Base-by-base conservation (phyloP, 2,329 filamentous ascomycete species). In the Coniosporium tulheliwenetii region DNA sequence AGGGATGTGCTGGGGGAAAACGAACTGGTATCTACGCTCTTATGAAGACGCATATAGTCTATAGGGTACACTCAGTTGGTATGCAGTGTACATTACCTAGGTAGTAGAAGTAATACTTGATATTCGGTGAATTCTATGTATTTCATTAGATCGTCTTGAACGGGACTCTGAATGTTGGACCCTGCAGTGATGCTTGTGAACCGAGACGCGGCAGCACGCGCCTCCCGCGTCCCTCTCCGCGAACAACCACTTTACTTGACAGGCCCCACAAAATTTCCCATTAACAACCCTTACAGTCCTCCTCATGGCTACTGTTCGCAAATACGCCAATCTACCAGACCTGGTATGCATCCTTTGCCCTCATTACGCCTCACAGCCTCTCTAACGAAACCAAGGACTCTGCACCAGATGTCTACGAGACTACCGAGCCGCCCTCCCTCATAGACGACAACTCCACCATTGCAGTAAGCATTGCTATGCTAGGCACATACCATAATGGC, bases 321-420 rank as follows among this genome's bases (percentile, higher is more conserved):
- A 49, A 26, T 50, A 48, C 38, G 46, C 45, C 5, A 43, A 39
- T 35, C 39, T 50, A 29, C 48, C 46, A 30, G 47, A 50, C 35
- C 37, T 50, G 8, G 48, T 50, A 44, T 12, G 43, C 19, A 15
- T 10, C 10, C 12, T 10, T 5, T 15, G 14, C 15, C 35, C 15
- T 10, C 3, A 12, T 19, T 33, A 33, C 35, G 5, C 16, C 4
- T 37, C 10, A 10, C 10, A 13, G 10, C 35, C 10, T 13, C 15
- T 13, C 35, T 37, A 10, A 14, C 35, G 14, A 5, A 13, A 10
- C 10, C 5, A 19, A 37, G n/a, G 35, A 37, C 16, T 10, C 12
- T 15, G 86, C 87, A 26, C 87, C 87, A 49, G 91, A 96, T 56
- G 85, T 94, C 53, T 96, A 95, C 68, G 89, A 96, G 63, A 96